These are phyloP conservation scores for Acorus calamus DNA, from an alignment of 106 monocot genomes.

Conservation along the genomic window DNA sequence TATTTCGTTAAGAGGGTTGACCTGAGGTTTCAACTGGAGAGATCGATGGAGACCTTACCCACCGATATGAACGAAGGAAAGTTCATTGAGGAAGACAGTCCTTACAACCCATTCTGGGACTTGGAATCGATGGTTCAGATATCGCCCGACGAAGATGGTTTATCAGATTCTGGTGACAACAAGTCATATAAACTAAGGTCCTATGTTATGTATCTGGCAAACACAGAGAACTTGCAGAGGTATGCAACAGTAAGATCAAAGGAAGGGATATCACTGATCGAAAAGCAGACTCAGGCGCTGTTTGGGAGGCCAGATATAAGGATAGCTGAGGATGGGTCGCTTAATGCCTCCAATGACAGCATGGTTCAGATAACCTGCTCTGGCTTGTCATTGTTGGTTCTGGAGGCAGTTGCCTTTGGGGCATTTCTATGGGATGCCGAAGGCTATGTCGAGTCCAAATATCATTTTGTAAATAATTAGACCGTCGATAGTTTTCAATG, in stretches of 20 bases:
- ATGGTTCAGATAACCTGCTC: conserved; percentile 46
- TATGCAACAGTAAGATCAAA: conserved; percentile 91
- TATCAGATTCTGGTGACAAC: conserved; percentile 4
- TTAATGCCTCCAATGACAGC: conserved; percentile 55
- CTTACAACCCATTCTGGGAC: conserved; percentile 78
- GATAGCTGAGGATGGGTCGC: conserved; percentile 57
- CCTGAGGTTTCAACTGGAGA: conserved; percentile 79
- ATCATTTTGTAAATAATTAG: conserved; percentile 42
- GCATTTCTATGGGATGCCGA: conserved; percentile 90
- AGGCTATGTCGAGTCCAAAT: conserved; percentile 70
- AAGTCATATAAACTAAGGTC: conserved; percentile 49
- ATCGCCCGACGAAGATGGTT: conserved; percentile 33
- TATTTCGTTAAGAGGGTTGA: conserved; percentile 96
- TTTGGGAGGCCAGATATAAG: conserved; percentile 85
- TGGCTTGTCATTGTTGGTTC: conserved; percentile 58
- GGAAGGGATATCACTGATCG: conserved; percentile 67
- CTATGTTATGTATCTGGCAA: conserved; percentile 67
- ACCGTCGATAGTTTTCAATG: too few species aligned
- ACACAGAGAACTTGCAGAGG: conserved; percentile 83
- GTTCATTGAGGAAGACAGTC: conserved; percentile 37
- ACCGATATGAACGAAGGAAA: conserved; percentile 10
- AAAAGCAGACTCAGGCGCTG: conserved; percentile 91
- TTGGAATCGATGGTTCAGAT: conserved; percentile 81
- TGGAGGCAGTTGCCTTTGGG: conserved; percentile 89
- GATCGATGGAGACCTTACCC: conserved; percentile 69